These are phyloP conservation scores for Fusarium verrucosum DNA, from an alignment of 2,329 filamentous ascomycete species.

Conservation along the genomic window DNA sequence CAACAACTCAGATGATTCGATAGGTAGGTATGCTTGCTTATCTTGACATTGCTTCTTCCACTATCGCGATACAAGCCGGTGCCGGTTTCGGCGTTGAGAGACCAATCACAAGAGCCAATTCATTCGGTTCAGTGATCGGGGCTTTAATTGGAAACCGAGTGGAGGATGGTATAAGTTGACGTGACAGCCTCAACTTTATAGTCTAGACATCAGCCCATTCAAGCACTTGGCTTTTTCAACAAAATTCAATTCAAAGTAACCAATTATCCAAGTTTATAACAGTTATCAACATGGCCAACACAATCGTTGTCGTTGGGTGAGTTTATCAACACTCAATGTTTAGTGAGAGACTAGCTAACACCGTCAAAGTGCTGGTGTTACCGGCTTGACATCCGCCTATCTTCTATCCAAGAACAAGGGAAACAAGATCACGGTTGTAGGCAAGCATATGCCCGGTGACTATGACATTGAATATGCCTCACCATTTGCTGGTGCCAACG, in stretches of 20 bases:
- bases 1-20: neutral
- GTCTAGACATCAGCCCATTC: neutral
- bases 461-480: conserved; percentile 92
- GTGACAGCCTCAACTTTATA: conserved; percentile 2
- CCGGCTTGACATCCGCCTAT: conserved; percentile 61
- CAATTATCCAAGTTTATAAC: neutral
- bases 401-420: conserved; percentile 56
- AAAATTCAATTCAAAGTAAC: neutral
- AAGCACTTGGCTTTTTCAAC: neutral
- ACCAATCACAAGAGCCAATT: conserved; percentile 24
- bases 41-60: conserved; percentile 6
- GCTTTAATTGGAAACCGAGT: conserved; percentile 27
- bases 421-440: conserved; percentile 72
- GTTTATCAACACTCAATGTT: conserved; percentile 2
- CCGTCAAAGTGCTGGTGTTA: conserved; percentile 56
- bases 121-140: conserved; percentile 12
- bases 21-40: too few relatives aligned
- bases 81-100: conserved; percentile 15
- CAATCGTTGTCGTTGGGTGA: conserved; percentile 50
- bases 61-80: neutral
- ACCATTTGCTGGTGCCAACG: conserved; percentile 88
- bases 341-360: conserved; percentile 11
- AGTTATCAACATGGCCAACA: conserved; percentile 43
- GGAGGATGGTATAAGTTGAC: conserved; percentile 14
- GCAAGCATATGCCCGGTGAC: conserved; percentile 93